Evolutionary conservation across 23 red algal species (phyloP).

Genomic region (Agarophyton chilense): DNA sequence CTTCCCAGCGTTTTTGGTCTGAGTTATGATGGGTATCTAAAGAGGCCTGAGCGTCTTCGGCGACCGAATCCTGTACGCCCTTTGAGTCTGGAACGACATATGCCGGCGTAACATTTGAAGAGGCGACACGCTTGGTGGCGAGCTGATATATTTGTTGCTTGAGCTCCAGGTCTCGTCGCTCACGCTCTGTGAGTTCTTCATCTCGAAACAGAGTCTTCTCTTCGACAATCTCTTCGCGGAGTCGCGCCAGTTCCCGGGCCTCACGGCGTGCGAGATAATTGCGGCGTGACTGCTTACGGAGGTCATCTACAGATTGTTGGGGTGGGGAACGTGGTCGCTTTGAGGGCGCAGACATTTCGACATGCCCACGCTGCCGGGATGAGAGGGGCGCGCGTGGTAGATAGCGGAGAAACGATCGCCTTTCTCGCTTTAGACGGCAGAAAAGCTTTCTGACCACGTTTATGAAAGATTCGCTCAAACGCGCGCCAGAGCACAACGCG

Average conservation of each 20-base stretch:
- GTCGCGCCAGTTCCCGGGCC: slow-evolving; percentile 50
- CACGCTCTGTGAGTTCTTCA: slow-evolving; percentile 71
- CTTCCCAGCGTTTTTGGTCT: slow-evolving; percentile 67
- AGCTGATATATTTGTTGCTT: slow-evolving; percentile 80
- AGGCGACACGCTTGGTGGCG: slow-evolving; percentile 49
- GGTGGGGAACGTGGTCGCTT: slow-evolving; percentile 13
- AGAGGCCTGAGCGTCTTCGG: neutral
- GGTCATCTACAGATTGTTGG: neutral
- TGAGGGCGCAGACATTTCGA: neutral
- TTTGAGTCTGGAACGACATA: slow-evolving; percentile 17
- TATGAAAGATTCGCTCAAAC: no score
- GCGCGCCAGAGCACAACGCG: no score
- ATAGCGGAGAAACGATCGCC: neutral
- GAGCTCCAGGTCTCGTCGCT: slow-evolving; percentile 52
- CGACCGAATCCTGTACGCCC: slow-evolving; percentile 13
- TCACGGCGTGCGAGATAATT: slow-evolving; percentile 75
- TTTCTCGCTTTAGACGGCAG: no score
- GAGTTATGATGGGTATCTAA: slow-evolving; percentile 17
- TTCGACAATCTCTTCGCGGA: slow-evolving; percentile 72
- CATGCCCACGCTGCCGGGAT: neutral
- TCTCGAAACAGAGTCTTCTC: slow-evolving; percentile 71
- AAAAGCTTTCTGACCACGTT: no score
- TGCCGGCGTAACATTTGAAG: slow-evolving; percentile 26
- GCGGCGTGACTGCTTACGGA: slow-evolving; percentile 63
- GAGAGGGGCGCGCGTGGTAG: neutral